Percentiles rank a stretch among this genome's conserved stretches.
These are phyloP conservation scores for Aspergillus sp. DNA, from an alignment of 2,329 filamentous ascomycete species.

Conservation along the genomic window DNA sequence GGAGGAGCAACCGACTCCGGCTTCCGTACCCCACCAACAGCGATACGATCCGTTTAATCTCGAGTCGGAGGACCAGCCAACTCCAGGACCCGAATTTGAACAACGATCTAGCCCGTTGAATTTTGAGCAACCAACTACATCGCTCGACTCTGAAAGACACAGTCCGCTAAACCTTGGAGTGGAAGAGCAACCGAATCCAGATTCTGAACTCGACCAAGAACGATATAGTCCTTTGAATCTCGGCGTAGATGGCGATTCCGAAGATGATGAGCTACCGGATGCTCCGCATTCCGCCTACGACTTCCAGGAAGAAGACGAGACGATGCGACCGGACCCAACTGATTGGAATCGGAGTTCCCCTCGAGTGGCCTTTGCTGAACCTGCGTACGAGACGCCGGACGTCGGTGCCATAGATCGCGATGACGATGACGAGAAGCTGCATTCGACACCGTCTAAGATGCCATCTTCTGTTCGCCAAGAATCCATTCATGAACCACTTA, in stretches of 20 bases:
- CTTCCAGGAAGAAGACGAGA: conserved; percentile 4
- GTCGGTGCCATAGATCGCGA: conserved; percentile 22
- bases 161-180: conserved; percentile 24
- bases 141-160: conserved; percentile 10
- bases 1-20: conserved; percentile 7
- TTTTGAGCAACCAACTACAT: conserved; percentile 4
- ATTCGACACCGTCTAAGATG: conserved; percentile 30
- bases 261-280: conserved; percentile 16
- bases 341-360: conserved; percentile 8
- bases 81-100: conserved; percentile 6
- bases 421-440: conserved; percentile 20
- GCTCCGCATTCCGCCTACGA: not conserved
- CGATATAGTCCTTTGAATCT: conserved; percentile 22
- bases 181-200: conserved; percentile 10
- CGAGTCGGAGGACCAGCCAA: conserved; percentile 3
- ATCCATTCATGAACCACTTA: conserved; percentile 6
- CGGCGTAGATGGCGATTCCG: conserved; percentile 21
- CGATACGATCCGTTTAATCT: no score
- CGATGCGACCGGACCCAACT: conserved; percentile 6
- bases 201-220: conserved; percentile 7
- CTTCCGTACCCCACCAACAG: not conserved
- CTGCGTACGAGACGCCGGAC: conserved; percentile 24
- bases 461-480: conserved; percentile 22
- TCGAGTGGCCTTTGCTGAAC: conserved; percentile 14
- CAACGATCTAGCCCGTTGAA: conserved; percentile 17